A percentile compares a stretch with the other conserved stretches of the same genome.
Evolutionary conservation across 1,284 basidiomycete species (phyloP).

Genomic region (Mycosarcoma mackinlayi): DNA sequence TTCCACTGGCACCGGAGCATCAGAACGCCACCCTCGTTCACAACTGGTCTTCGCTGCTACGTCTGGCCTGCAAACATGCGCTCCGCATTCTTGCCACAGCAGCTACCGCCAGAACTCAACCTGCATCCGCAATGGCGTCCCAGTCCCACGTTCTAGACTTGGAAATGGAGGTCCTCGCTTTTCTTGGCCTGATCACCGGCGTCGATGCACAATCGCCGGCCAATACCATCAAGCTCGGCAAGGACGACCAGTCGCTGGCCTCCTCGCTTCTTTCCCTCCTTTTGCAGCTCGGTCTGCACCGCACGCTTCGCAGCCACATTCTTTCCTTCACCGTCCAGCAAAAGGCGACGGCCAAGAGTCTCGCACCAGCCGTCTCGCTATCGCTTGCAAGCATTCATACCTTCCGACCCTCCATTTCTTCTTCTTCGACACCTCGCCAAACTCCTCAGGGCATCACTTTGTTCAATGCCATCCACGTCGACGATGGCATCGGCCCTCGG

Average conservation of each 20-base stretch:
- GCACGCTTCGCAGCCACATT: slow-evolving; percentile 34
- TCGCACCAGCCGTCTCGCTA: slow-evolving; percentile 27
- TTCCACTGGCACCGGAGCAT: slow-evolving; percentile 6
- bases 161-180: slow-evolving; percentile 17
- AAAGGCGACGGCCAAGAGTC: slow-evolving; percentile 24
- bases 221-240: slow-evolving; percentile 6
- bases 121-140: background rate
- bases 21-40: background rate
- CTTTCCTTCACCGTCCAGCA: slow-evolving; percentile 32
- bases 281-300: slow-evolving; percentile 32
- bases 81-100: slow-evolving; percentile 29
- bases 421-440: background rate
- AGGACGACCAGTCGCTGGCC: slow-evolving; percentile 11
- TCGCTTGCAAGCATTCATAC: slow-evolving; percentile 33
- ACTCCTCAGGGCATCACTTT: slow-evolving; percentile 6
- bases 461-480: slow-evolving; percentile 20
- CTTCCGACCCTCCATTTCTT: slow-evolving; percentile 12
- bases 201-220: slow-evolving; percentile 18
- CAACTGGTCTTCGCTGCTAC: slow-evolving; percentile 26
- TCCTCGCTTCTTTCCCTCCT: slow-evolving; percentile 29
- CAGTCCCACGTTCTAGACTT: slow-evolving; percentile 17
- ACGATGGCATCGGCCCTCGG: no score
- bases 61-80: slow-evolving; percentile 28
- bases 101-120: slow-evolving; percentile 2
- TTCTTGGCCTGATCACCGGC: slow-evolving; percentile 33